phyloP scores from a whole-genome alignment of 2,329 filamentous ascomycete genomes.

The Pseudogymnoascus sp. region DNA sequence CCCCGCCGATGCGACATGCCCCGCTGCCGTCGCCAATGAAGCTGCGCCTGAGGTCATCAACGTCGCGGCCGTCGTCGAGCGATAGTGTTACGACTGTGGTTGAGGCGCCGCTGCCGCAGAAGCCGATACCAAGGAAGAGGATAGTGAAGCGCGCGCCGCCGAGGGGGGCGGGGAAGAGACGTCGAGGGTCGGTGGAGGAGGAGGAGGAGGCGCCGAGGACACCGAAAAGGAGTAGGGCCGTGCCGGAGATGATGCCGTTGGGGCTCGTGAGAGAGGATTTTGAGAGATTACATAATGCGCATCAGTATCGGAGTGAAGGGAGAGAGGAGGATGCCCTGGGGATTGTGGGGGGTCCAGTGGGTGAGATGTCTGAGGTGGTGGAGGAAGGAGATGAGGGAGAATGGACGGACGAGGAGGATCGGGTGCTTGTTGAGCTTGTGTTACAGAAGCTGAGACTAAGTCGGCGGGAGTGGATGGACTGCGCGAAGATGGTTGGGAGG shows the following conservation, averaged over 20 bases:
- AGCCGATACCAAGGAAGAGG: conserved; percentile 28
- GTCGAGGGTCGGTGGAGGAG: conserved; percentile 32
- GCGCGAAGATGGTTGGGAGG: conserved; percentile 54
- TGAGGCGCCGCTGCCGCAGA: conserved; percentile 1
- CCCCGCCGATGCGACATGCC: conserved; percentile 41
- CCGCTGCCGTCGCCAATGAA: conserved; percentile 34
- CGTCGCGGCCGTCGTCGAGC: conserved; percentile 21
- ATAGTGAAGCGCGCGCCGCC: conserved; percentile 45
- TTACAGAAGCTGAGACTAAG: conserved; percentile 58
- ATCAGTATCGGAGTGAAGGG: not conserved
- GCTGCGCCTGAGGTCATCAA: conserved; percentile 46
- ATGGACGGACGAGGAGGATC: conserved; percentile 58
- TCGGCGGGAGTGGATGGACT: conserved; percentile 61
- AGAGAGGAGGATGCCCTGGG: not conserved
- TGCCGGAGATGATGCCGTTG: conserved; percentile 52
- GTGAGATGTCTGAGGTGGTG: conserved; percentile 28
- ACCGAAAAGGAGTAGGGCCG: conserved; percentile 53
- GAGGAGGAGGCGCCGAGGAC: conserved; percentile 34
- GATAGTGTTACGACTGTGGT: conserved; percentile 22
- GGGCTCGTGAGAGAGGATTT: conserved; percentile 53
- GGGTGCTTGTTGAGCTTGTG: conserved; percentile 58
- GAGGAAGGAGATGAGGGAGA: conserved; percentile 34
- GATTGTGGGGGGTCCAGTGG: conserved; percentile 34
- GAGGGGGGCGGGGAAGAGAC: conserved; percentile 46
- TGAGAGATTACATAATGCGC: conserved; percentile 40